Percentiles rank a stretch among this genome's conserved stretches.
phyloP scores from a whole-genome alignment of 495 filamentous ascomycete species.

The Hyaloscypha bicolor region DNA sequence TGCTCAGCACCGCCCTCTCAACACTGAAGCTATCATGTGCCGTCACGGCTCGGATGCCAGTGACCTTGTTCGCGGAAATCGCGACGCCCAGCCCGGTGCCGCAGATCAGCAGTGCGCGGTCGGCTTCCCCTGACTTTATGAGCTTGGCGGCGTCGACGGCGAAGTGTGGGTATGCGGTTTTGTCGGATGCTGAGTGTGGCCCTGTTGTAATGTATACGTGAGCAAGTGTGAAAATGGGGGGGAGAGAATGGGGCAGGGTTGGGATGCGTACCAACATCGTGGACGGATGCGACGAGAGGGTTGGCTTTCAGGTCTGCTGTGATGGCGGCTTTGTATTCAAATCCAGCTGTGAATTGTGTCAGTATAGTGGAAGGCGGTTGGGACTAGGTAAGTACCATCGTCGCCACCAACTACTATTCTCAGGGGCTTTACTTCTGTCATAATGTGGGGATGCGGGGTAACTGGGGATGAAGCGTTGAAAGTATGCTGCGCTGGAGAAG shows the following conservation, averaged over 20 bases:
- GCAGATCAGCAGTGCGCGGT: slow-evolving; percentile 84
- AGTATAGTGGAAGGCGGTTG: slow-evolving; percentile 4
- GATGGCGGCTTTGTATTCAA: slow-evolving; percentile 78
- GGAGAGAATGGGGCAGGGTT: slow-evolving; percentile 45
- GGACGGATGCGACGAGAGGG: slow-evolving; percentile 66
- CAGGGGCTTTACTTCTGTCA: slow-evolving; percentile 18
- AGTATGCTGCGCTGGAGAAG: background rate
- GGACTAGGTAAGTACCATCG: slow-evolving; percentile 20
- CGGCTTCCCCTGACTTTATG: slow-evolving; percentile 67
- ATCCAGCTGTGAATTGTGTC: slow-evolving; percentile 65
- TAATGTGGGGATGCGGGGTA: slow-evolving; percentile 22
- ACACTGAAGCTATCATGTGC: slow-evolving; percentile 86
- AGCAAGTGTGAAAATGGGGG: slow-evolving; percentile 64
- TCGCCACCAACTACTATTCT: slow-evolving; percentile 34
- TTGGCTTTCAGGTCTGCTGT: slow-evolving; percentile 68
- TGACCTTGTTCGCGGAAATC: slow-evolving; percentile 86
- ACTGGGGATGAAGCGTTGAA: background rate
- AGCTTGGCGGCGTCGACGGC: slow-evolving; percentile 69
- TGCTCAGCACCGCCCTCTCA: slow-evolving; percentile 78
- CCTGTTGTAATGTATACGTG: slow-evolving; percentile 63
- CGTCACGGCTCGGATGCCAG: slow-evolving; percentile 81
- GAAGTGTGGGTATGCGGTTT: slow-evolving; percentile 82
- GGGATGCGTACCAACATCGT: slow-evolving; percentile 59
- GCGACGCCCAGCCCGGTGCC: slow-evolving; percentile 86
- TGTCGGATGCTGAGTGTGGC: slow-evolving; percentile 57